A percentile compares a stretch with the other conserved stretches of the same genome.
These are phyloP conservation scores for Penicillium chermesinum DNA, from an alignment of 495 filamentous ascomycete species.

Conservation along the genomic window DNA sequence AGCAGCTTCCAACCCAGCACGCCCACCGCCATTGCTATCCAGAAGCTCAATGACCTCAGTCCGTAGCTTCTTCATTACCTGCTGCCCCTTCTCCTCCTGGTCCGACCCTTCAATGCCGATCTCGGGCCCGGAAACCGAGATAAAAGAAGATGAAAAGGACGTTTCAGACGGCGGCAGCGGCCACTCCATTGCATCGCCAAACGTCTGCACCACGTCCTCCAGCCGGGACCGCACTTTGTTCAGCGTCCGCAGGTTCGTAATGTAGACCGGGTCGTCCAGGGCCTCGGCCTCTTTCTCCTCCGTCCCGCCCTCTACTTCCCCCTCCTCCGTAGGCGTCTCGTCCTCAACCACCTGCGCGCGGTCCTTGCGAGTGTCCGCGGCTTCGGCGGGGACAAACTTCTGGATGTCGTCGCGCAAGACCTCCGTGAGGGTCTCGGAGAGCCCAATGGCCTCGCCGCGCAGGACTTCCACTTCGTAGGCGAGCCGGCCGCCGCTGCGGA, in stretches of 20 bases:
- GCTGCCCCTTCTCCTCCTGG: slow-evolving; percentile 75
- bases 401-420: slow-evolving; percentile 61
- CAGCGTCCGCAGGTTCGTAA: slow-evolving; percentile 74
- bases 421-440: slow-evolving; percentile 73
- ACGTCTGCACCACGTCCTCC: slow-evolving; percentile 79
- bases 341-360: too few relatives aligned
- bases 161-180: slow-evolving; percentile 76
- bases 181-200: slow-evolving; percentile 92
- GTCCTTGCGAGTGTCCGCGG: slow-evolving; percentile 4
- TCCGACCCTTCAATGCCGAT: slow-evolving; percentile 55
- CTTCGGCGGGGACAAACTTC: slow-evolving; percentile 55
- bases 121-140: slow-evolving; percentile 76
- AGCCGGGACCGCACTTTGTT: slow-evolving; percentile 74
- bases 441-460: slow-evolving; percentile 72
- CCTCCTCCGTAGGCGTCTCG: slow-evolving; percentile 9
- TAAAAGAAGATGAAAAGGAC: slow-evolving; percentile 66
- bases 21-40: slow-evolving; percentile 38
- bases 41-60: slow-evolving; percentile 68
- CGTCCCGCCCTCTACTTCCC: slow-evolving; percentile 4
- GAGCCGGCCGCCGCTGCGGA: slow-evolving; percentile 76
- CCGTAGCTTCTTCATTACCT: slow-evolving; percentile 60
- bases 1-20: slow-evolving; percentile 58
- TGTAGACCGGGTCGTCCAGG: slow-evolving; percentile 57
- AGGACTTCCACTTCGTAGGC: slow-evolving; percentile 94
- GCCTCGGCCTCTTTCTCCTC: not conserved